These are phyloP conservation scores for Cyclostephanos invisitatus DNA, from an alignment of 108 stramenopile genomes.

Conservation along the genomic window DNA sequence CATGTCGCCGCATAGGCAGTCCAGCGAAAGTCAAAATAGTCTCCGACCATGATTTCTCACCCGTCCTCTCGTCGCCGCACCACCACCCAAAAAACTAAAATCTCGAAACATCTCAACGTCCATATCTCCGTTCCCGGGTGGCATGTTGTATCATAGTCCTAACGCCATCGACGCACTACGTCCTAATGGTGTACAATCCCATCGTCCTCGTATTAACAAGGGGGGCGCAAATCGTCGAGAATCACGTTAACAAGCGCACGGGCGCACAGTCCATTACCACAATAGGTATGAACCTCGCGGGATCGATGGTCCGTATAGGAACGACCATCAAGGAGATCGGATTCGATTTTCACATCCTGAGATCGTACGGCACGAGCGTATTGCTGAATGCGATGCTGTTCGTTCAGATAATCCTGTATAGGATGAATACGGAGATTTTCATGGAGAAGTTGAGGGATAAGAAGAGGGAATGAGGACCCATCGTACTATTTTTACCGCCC, in stretches of 20 bases:
- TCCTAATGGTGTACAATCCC: slow-evolving; percentile 66
- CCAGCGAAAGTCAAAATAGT: neutral
- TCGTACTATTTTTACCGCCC: neutral
- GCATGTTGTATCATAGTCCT: slow-evolving; percentile 34
- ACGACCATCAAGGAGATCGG: slow-evolving; percentile 84
- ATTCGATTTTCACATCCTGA: slow-evolving; percentile 64
- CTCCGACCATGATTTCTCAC: no score
- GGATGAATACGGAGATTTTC: slow-evolving; percentile 56
- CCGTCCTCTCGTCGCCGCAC: no score
- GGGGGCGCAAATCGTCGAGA: slow-evolving; percentile 66
- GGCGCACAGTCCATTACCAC: slow-evolving; percentile 77
- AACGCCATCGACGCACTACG: slow-evolving; percentile 51
- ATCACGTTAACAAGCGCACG: slow-evolving; percentile 66
- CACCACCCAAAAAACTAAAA: no score
- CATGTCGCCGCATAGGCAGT: neutral
- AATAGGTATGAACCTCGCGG: slow-evolving; percentile 63
- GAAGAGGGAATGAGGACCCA: slow-evolving; percentile 45
- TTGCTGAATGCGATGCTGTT: slow-evolving; percentile 61
- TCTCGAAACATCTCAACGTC: neutral
- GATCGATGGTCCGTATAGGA: slow-evolving; percentile 61
- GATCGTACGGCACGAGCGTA: slow-evolving; percentile 54
- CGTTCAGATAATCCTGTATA: slow-evolving; percentile 65
- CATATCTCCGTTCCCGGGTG: neutral
- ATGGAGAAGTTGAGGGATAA: slow-evolving; percentile 46
- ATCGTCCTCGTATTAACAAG: slow-evolving; percentile 63